These are phyloP conservation scores for Solanum hybrid DNA, from an alignment of 305 asterid genomes.

Conservation along the genomic window DNA sequence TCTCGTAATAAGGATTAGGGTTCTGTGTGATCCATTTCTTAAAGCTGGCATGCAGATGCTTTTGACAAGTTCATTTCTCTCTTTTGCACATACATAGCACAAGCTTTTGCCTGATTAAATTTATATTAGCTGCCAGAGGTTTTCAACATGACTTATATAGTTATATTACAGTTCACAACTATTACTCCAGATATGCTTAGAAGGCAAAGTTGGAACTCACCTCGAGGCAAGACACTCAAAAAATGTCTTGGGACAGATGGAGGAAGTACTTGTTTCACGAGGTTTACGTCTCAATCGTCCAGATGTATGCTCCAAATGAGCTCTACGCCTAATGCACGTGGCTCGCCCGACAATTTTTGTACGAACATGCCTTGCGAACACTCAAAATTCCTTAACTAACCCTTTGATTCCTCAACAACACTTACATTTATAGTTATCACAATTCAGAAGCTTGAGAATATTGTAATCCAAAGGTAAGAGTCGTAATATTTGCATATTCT, in stretches of 20 bases:
- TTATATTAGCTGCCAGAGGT: neutral
- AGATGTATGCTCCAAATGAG: neutral
- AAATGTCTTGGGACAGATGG: neutral
- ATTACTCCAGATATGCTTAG: neutral
- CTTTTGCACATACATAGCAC: neutral
- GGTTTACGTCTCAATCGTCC: neutral
- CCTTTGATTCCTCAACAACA: neutral
- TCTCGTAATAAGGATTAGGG: neutral
- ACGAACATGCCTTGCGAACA: neutral
- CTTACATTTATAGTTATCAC: neutral
- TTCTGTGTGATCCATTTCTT: neutral
- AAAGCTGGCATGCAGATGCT: neutral
- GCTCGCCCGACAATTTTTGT: neutral
- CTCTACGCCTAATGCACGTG: neutral
- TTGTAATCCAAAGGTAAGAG: neutral
- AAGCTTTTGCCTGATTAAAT: neutral
- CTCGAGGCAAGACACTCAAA: neutral
- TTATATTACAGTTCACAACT: neutral
- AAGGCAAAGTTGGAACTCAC: neutral
- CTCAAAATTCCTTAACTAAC: neutral
- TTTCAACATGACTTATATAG: neutral
- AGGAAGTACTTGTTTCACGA: neutral
- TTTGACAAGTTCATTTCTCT: neutral
- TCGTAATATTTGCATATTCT: neutral
- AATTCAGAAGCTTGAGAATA: neutral